These are phyloP conservation scores for Suhomyces terraborum DNA, from an alignment of 1,139 yeast species.

Conservation along the genomic window DNA sequence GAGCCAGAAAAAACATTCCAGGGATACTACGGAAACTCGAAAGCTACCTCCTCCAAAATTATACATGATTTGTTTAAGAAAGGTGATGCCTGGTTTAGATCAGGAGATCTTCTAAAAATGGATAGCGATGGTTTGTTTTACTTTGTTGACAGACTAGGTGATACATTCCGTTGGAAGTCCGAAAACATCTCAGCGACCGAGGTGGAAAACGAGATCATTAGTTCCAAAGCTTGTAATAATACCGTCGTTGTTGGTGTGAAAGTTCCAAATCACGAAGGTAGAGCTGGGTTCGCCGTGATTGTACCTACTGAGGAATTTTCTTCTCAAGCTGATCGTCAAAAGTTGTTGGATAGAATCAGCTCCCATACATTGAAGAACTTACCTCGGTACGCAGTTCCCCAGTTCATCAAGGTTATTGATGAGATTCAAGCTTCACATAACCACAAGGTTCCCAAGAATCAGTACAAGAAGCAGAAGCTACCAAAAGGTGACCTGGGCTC, in stretches of 20 bases:
- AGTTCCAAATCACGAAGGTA: constrained; percentile 88
- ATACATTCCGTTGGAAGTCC: constrained; percentile 95
- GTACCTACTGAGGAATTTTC: constrained; percentile 48
- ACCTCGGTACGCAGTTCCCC: constrained; percentile 89
- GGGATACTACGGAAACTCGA: constrained; percentile 82
- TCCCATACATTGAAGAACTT: constrained; percentile 48
- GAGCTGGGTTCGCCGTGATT: constrained; percentile 88
- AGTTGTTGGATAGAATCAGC: constrained; percentile 35
- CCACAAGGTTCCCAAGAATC: constrained; percentile 82
- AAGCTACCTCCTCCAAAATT: constrained; percentile 78
- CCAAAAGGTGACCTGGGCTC: constrained; percentile 68
- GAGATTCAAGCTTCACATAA: constrained; percentile 73
- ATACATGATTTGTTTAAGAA: constrained; percentile 69
- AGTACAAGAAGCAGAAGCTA: constrained; percentile 71
- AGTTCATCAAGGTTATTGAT: constrained; percentile 69
- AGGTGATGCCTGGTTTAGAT: constrained; percentile 92
- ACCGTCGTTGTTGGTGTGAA: constrained; percentile 87
- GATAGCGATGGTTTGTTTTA: constrained; percentile 73
- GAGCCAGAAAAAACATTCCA: constrained; percentile 76
- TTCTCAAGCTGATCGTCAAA: constrained; percentile 27
- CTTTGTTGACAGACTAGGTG: constrained; percentile 93
- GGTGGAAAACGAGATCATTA: constrained; percentile 75
- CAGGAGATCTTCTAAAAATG: constrained; percentile 78
- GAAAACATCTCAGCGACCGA: constrained; percentile 95
- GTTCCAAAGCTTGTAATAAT: constrained; percentile 58